These are phyloP conservation scores for Teunomyces gatunensis DNA, from an alignment of 805 yeast species.

Conservation along the genomic window DNA sequence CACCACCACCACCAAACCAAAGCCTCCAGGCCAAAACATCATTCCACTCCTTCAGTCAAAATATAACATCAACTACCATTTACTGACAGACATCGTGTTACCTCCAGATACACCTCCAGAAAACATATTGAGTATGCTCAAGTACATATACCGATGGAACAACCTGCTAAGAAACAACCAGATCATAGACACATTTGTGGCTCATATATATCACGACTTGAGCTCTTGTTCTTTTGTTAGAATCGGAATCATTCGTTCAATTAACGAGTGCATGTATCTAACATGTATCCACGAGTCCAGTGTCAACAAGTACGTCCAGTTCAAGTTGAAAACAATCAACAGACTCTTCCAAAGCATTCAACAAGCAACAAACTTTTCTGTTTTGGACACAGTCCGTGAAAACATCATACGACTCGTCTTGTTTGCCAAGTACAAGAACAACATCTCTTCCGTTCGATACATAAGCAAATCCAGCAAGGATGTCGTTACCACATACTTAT, in stretches of 20 bases:
- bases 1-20: not conserved
- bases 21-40: not conserved
- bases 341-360: not conserved
- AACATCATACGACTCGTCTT: not conserved
- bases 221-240: not conserved
- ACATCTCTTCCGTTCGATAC: not conserved
- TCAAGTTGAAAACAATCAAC: not conserved
- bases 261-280: not conserved
- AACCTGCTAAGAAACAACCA: not conserved
- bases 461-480: not conserved
- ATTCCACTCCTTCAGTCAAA: not conserved
- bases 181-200: not conserved
- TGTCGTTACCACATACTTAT: not conserved
- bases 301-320: not conserved
- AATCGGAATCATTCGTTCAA: slow-evolving; percentile 1
- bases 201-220: not conserved
- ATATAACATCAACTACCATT: not conserved
- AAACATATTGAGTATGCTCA: slow-evolving; percentile 1
- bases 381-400: not conserved
- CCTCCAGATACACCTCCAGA: not conserved
- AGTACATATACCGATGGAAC: not conserved
- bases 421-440: not conserved
- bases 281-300: not conserved
- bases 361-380: slow-evolving; percentile 1
- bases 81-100: not conserved